Conservation (phyloP, 1,284 basidiomycete genomes). For the Heterobasidion parviporum region DNA sequence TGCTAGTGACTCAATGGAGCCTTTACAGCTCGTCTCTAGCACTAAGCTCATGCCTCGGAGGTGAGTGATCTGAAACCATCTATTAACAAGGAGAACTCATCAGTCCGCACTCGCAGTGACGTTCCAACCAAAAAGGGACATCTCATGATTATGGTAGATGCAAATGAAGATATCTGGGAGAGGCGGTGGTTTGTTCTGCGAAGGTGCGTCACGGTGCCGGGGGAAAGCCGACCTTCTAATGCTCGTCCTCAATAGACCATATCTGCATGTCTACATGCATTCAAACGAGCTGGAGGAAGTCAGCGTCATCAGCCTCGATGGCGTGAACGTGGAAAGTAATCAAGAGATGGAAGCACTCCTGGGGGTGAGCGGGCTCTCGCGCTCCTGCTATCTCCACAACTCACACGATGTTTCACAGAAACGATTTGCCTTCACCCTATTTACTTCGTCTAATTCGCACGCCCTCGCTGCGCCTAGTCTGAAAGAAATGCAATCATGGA, state of each 20-base stretch:
- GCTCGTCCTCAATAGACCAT: conserved; percentile 51
- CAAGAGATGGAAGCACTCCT: conserved; percentile 82
- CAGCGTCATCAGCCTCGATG: conserved; percentile 76
- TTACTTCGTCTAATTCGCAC: conserved; percentile 85
- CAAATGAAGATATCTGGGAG: conserved; percentile 75
- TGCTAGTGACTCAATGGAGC: conserved; percentile 35
- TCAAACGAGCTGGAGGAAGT: conserved; percentile 80
- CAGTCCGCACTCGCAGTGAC: conserved; percentile 41
- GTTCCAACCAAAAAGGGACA: conserved; percentile 79
- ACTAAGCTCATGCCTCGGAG: conserved; percentile 65
- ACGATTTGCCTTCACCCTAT: conserved; percentile 79
- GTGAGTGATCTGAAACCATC: conserved; percentile 31
- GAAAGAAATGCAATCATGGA: conserved; percentile 82
- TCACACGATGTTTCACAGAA: conserved; percentile 45
- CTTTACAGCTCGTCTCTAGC: conserved; percentile 61
- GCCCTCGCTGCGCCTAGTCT: conserved; percentile 72
- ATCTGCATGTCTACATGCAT: conserved; percentile 80
- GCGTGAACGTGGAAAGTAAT: conserved; percentile 82
- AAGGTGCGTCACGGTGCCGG: conserved; percentile 40
- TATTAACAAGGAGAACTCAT: not conserved
- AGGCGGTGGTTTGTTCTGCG: conserved; percentile 84
- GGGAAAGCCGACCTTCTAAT: not conserved
- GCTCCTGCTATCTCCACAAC: conserved; percentile 3
- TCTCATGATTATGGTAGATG: conserved; percentile 73
- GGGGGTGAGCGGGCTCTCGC: conserved; percentile 49